phyloP scores from a whole-genome alignment of 2,329 filamentous ascomycete species.

The Talaromyces islandicus region DNA sequence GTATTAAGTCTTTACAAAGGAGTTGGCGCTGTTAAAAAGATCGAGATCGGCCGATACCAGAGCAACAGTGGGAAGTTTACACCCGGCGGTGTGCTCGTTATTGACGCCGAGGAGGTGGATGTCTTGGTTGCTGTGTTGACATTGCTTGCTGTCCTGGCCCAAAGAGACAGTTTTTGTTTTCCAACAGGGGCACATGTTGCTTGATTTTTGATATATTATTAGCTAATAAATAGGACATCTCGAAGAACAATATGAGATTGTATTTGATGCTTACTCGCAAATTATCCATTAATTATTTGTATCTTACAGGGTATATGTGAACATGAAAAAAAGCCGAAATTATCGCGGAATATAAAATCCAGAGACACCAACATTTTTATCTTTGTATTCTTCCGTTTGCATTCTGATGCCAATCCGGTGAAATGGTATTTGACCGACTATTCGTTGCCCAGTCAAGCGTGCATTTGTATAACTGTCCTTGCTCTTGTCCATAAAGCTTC shows the following conservation, averaged over 20 bases:
- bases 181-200: slow-evolving; percentile 6
- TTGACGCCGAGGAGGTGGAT: slow-evolving; percentile 9
- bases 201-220: neutral
- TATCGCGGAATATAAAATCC: slow-evolving; percentile 31
- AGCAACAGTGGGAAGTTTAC: slow-evolving; percentile 6
- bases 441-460: slow-evolving; percentile 47
- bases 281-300: neutral
- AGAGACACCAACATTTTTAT: slow-evolving; percentile 34
- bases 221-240: too few relatives aligned
- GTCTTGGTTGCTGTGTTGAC: slow-evolving; percentile 7
- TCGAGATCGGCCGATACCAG: slow-evolving; percentile 10
- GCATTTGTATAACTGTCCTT: slow-evolving; percentile 44
- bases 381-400: slow-evolving; percentile 35
- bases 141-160: slow-evolving; percentile 5
- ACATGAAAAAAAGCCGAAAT: neutral
- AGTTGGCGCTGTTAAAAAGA: slow-evolving; percentile 2
- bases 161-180: slow-evolving; percentile 9
- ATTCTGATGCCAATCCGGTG: slow-evolving; percentile 56
- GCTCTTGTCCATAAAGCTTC: slow-evolving; percentile 36
- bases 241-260: too few relatives aligned
- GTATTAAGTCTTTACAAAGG: slow-evolving; percentile 8
- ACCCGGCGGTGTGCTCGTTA: slow-evolving; percentile 4
- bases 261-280: neutral
- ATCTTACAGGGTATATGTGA: neutral
- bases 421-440: slow-evolving; percentile 54